Base-by-base conservation (phyloP, 2,329 filamentous ascomycete species). In the Pseudovirgaria hyperparasitica region DNA sequence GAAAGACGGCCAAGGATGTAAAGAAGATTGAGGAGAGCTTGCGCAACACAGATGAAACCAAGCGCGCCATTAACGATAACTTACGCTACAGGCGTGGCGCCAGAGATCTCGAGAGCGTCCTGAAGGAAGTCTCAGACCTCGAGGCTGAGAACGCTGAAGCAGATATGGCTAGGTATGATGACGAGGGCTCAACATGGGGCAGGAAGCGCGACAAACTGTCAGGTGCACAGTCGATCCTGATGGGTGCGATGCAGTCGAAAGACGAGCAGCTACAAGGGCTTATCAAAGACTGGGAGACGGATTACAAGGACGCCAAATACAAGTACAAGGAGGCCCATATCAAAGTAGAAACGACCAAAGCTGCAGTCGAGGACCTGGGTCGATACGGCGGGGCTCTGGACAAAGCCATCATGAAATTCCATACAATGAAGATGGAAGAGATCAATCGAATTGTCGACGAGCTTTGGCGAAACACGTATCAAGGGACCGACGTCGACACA, bases 331-430 rank as follows among this genome's bases (percentile, higher is more conserved):
- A 92, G 57, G 71, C 80, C 5, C 82, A 92, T 50, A 84, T 96
- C 59, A 79, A 80, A 40, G 82, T 93, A 1, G 82, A 76, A 58
- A 92, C 86, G 1, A 94, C 84, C 25, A 92, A 86, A 53, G 87
- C 86, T 4, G 87, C 85, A 3, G 82, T 93, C 29, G 84, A 92
- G 31, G 90, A 98, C 49, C 63, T 98, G 19, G 78, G 69, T 5
- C 78, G 82, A 21, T 96, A 92, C 49, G 68, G 73, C 22, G 67
- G 72, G 7, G 90, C 90, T 6, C 68, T 98, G 9, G 87, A 96
- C 61, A 84, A 90, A 47, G 92, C 90, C 24, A 92, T 98, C 46
- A 94, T 98, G 82, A 82, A 82, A 45, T 98, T 87, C 48, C 90
- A 98, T 59, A 70, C 77, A 16, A 62, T 93, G 48, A 98, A 98